Evolutionary conservation across 2,329 filamentous ascomycete genomes (phyloP), one percentile per base, ranked within the genome.

Genomic region (Trichoderma sp.): DNA sequence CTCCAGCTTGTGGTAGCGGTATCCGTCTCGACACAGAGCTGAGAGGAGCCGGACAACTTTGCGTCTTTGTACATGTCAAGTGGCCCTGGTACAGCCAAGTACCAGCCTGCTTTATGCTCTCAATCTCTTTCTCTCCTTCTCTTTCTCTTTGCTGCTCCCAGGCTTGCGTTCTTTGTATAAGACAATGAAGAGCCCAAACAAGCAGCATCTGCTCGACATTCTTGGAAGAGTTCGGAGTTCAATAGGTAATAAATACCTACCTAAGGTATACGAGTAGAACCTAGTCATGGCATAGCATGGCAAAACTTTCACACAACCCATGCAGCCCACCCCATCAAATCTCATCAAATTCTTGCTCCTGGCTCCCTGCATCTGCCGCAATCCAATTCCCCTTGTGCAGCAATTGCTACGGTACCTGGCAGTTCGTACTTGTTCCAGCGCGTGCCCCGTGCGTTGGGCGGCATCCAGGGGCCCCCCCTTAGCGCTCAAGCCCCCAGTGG

Each of bases 301-400:
- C 39, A 43, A 43, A 34, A 60, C 57, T 21, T 34, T n/a, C 30
- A 60, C 18, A 30, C 18, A 34, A 24, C 30, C 57, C 64, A 62
- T 70, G 67, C 39, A 62, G 32, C 57, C 39, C 57, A 63, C 71
- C n/a, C n/a, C 71, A n/a, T 60, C 57, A 60, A 60, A 60, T 60
- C 57, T 60, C 57, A 53, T 53, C 56, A 30, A 57, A 18, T 18
- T 70, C 67, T 53, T 26, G 30, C 47, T 60, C 71, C 57, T 32
- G 61, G 64, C 71, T 66, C 68, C 71, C 39, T 73, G 72, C 72
- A 71, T 71, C 69, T 73, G 72, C 72, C 69, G 57, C 67, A 62
- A 62, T 28, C 26, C 43, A n/a, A 43, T 51, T 24, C 53, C 57
- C 57, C 39, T 26, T 30, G 56, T 70, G 67, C 67, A 70, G 67